phyloP scores from a whole-genome alignment of 202 grass and related monocot genomes.

The Carex arenaria region DNA sequence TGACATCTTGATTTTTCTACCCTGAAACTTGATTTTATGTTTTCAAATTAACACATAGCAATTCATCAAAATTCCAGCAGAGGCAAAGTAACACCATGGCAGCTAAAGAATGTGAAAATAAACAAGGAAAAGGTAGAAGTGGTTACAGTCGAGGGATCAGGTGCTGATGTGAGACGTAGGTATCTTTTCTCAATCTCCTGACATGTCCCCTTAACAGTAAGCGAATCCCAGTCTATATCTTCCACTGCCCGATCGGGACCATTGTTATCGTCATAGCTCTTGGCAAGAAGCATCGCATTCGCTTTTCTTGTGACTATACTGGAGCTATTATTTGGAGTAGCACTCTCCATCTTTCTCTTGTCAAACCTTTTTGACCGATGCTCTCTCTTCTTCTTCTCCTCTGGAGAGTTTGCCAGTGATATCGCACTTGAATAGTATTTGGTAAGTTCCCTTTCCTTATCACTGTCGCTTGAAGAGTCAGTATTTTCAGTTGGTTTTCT shows the following conservation, averaged over 20 bases:
- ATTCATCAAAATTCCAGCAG: neutral
- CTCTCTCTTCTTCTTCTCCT: constrained; percentile 82
- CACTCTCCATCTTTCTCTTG: constrained; percentile 39
- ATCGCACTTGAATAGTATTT: constrained; percentile 65
- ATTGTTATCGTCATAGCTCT: constrained; percentile 44
- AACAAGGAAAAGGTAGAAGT: constrained; percentile 19
- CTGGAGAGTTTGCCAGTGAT: constrained; percentile 50
- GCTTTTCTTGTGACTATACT: constrained; percentile 46
- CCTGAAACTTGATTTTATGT: neutral
- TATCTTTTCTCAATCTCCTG: constrained; percentile 90
- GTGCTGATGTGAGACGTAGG: constrained; percentile 82
- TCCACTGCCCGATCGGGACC: constrained; percentile 58
- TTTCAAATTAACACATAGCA: neutral
- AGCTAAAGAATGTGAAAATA: neutral
- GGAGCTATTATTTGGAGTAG: constrained; percentile 23
- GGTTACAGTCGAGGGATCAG: constrained; percentile 76
- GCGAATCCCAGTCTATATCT: constrained; percentile 93
- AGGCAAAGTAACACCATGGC: neutral
- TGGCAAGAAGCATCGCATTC: constrained; percentile 47
- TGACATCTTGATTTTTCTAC: neutral
- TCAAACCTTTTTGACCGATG: constrained; percentile 84
- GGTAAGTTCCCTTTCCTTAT: constrained; percentile 53
- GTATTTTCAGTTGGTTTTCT: constrained; percentile 39
- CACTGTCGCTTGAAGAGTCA: constrained; percentile 56
- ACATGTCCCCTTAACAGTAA: constrained; percentile 91